phyloP scores from a whole-genome alignment of 768 basidiomycete species.

The Lactifluus volemus region DNA sequence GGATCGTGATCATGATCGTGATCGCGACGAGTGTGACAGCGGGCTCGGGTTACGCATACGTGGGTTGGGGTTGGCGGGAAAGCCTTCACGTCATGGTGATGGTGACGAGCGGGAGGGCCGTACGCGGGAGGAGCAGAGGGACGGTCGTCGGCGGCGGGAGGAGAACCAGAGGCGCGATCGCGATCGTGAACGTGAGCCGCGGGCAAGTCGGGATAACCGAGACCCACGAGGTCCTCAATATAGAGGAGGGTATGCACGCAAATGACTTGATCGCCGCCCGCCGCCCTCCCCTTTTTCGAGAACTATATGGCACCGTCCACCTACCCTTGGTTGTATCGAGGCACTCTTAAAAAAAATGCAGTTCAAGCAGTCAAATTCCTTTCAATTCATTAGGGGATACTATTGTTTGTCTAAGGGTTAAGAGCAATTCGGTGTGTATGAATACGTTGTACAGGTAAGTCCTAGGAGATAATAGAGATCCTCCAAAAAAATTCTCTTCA shows the following conservation, averaged over 20 bases:
- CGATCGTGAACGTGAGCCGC: background rate
- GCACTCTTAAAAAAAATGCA: background rate
- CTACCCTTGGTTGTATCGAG: background rate
- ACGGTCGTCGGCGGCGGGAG: conserved; percentile 9
- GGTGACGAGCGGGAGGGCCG: no score
- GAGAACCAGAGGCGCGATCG: conserved; percentile 11
- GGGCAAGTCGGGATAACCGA: conserved; percentile 14
- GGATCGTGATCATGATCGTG: conserved; percentile 15
- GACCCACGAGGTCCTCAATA: conserved; percentile 26
- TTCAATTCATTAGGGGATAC: no score
- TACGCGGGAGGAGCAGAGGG: conserved; percentile 7
- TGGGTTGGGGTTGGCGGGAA: background rate
- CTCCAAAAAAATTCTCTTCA: background rate
- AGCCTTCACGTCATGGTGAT: conserved; percentile 1
- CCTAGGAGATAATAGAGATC: no score
- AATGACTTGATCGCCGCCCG: conserved; percentile 4
- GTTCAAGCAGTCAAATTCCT: background rate
- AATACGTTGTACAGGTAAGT: background rate
- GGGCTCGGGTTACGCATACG: background rate
- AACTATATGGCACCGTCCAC: background rate
- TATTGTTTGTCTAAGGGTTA: no score
- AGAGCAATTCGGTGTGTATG: background rate
- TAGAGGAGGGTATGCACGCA: conserved; percentile 25
- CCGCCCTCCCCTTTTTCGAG: background rate
- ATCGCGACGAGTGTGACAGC: conserved; percentile 3